Conservation (phyloP, 169 alveolate genomes). For the Plasmodium knowlesi region DNA sequence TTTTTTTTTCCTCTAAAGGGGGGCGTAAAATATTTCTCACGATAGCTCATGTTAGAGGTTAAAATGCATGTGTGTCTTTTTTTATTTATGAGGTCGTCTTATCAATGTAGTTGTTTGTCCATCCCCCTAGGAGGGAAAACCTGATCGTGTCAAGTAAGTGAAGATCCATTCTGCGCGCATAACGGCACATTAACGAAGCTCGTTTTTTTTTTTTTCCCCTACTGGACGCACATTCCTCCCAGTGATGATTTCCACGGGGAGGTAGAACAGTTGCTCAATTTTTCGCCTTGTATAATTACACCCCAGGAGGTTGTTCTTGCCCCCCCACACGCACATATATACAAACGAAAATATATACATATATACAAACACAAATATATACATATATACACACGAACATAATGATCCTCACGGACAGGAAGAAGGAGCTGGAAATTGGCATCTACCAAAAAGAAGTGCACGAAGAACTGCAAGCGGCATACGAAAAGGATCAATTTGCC, state of each 20-base stretch:
- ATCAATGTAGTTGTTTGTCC: background rate
- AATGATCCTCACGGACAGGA: conserved; percentile 41
- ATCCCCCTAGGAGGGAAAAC: background rate
- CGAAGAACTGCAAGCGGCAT: conserved; percentile 35
- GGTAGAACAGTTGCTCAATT: background rate
- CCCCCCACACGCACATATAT: background rate
- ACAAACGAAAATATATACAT: background rate
- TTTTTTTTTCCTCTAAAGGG: background rate
- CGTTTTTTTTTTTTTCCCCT: background rate
- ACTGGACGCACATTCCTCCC: background rate
- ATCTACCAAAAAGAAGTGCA: conserved; percentile 27
- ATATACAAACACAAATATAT: background rate
- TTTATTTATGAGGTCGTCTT: background rate
- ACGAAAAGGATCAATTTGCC: background rate
- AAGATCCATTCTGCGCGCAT: background rate
- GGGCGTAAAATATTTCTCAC: background rate
- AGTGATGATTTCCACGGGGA: background rate
- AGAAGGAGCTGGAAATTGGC: conserved; percentile 34
- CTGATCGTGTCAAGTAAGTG: background rate
- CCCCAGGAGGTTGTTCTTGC: background rate
- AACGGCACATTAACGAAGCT: background rate
- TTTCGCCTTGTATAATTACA: background rate
- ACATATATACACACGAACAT: too few species aligned
- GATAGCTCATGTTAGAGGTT: background rate
- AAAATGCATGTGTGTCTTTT: background rate